A percentile compares a stretch with the other conserved stretches of the same genome.
Conservation (phyloP, 805 yeast species). For the Pichia deserticola region DNA sequence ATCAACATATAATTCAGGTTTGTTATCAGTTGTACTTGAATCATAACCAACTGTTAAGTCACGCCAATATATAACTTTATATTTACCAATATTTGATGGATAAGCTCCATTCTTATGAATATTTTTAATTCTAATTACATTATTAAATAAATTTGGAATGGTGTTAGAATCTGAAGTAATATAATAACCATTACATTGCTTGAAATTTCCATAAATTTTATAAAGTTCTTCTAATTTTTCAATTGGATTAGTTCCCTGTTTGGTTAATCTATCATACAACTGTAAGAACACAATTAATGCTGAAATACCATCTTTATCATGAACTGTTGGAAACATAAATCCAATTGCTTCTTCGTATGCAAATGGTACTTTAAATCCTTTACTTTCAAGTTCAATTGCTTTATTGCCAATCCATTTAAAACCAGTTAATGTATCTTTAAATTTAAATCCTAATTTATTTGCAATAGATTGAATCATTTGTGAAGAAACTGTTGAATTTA, state of each 20-base stretch:
- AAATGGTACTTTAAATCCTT: constrained; percentile 72
- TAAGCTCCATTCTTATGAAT: constrained; percentile 6
- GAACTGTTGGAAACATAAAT: constrained; percentile 75
- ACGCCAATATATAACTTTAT: constrained; percentile 59
- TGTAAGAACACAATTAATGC: constrained; percentile 75
- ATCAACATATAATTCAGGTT: constrained; percentile 66
- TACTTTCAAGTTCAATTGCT: constrained; percentile 59
- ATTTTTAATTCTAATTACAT: constrained; percentile 27
- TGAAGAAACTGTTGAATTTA: constrained; percentile 91
- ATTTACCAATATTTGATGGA: constrained; percentile 51
- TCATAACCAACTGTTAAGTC: constrained; percentile 83
- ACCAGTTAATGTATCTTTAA: constrained; percentile 84
- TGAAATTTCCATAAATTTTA: constrained; percentile 66
- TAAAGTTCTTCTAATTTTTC: constrained; percentile 54
- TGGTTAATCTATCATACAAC: constrained; percentile 47
- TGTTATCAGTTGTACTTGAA: constrained; percentile 48
- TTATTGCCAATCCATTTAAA: constrained; percentile 96
- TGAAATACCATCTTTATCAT: constrained; percentile 89
- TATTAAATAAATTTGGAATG: constrained; percentile 49
- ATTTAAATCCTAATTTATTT: constrained; percentile 47
- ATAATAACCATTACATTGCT: constrained; percentile 84
- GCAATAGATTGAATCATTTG: constrained; percentile 73
- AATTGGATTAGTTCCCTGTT: constrained; percentile 32
- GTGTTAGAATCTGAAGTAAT: constrained; percentile 45
- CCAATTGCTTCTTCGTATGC: constrained; percentile 97